Percentiles rank a stretch among this genome's conserved stretches.
phyloP scores from a whole-genome alignment of 2,329 filamentous ascomycete genomes.

The Neonectria faginata region DNA sequence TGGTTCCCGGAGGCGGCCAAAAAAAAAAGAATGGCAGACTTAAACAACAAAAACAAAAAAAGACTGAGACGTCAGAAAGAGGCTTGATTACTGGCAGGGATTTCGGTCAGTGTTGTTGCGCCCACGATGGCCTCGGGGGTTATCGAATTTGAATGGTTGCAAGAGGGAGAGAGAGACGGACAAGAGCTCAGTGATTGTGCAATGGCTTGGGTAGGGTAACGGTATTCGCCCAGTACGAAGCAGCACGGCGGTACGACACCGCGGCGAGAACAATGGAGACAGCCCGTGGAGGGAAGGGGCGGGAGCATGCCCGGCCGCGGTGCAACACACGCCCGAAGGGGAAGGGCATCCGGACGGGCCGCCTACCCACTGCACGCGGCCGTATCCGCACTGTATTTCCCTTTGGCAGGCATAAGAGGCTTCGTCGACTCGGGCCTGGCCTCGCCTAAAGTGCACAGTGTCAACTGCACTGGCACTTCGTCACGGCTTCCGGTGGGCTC shows the following conservation, averaged over 20 bases:
- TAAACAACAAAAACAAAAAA: conserved; percentile 4
- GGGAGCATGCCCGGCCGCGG: conserved; percentile 1
- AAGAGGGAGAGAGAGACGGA: neutral
- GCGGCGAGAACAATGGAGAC: conserved; percentile 3
- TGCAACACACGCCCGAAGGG: conserved; percentile 1
- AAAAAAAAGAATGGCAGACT: neutral
- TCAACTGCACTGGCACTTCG: conserved; percentile 13
- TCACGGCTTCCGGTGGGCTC: conserved; percentile 27
- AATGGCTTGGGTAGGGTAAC: neutral
- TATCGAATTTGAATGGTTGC: conserved; percentile 12
- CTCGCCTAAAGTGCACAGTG: conserved; percentile 10
- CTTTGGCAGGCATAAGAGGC: neutral
- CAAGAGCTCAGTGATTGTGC: conserved; percentile 3
- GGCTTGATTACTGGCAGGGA: neutral
- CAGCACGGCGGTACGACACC: neutral
- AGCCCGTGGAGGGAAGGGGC: neutral
- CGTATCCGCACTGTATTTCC: conserved; percentile 21
- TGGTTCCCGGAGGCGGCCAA: neutral
- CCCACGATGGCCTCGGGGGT: conserved; percentile 11
- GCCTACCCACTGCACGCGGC: neutral
- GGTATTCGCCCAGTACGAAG: neutral
- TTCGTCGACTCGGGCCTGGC: neutral
- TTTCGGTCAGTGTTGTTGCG: neutral
- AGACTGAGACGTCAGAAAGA: conserved; percentile 1
- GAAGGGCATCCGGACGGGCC: conserved; percentile 5